phyloP scores from a whole-genome alignment of 2,329 filamentous ascomycete genomes.

The Aspergillus quadrilineatus region DNA sequence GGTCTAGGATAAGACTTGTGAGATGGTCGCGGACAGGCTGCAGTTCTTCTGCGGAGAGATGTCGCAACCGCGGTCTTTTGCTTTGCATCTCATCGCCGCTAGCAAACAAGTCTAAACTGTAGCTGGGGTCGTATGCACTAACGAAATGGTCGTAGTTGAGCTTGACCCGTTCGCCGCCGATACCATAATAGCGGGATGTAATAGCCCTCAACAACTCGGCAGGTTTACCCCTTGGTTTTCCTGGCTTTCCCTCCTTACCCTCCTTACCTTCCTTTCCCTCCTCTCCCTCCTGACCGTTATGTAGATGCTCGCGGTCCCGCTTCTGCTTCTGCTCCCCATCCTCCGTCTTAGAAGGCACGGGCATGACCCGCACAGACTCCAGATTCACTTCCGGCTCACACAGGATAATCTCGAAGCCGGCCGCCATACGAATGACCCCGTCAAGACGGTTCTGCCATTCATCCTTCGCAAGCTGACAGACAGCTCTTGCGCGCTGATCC shows the following conservation, averaged over 20 bases:
- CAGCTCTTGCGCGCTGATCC: constrained; percentile 54
- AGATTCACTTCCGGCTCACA: constrained; percentile 58
- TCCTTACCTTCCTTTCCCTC: not conserved
- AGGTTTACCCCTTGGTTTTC: not conserved
- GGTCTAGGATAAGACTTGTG: constrained; percentile 38
- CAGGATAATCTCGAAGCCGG: constrained; percentile 69
- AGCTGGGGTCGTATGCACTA: constrained; percentile 41
- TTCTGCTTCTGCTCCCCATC: not conserved
- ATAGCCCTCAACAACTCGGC: constrained; percentile 22
- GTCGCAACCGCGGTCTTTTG: constrained; percentile 41
- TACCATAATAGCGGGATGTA: constrained; percentile 31
- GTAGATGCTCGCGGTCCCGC: too few relatives aligned
- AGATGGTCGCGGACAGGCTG: constrained; percentile 47
- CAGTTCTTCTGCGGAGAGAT: constrained; percentile 33
- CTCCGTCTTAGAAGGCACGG: constrained; percentile 6
- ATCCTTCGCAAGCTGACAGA: constrained; percentile 56
- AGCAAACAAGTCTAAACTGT: constrained; percentile 44
- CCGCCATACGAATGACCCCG: constrained; percentile 66
- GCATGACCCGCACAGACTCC: constrained; percentile 36
- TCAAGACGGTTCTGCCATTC: constrained; percentile 57
- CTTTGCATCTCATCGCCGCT: constrained; percentile 7
- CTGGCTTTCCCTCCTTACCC: not conserved
- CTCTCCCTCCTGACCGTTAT: not conserved
- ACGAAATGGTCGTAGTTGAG: constrained; percentile 53
- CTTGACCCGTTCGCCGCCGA: constrained; percentile 40